Evolutionary conservation across 441 rosid genomes (phyloP), one percentile per base, ranked within the genome.

Genomic region (Pelargonium australe): DNA sequence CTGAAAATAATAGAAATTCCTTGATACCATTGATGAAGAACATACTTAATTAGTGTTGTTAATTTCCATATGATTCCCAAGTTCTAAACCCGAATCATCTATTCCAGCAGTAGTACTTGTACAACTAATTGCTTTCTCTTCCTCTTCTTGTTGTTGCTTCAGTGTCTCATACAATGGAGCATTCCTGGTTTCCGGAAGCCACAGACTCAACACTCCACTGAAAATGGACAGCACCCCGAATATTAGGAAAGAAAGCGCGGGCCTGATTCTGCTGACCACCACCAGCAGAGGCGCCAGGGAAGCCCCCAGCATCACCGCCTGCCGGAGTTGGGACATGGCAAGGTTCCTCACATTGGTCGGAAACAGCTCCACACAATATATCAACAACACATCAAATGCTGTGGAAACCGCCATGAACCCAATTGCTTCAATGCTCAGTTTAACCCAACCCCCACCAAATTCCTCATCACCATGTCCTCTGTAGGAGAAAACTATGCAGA

Each of bases 161-260:
- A 85, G 69, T 0, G 96, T 90, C 65, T 88, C 88, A 65, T 76
- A 88, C 10, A 90, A 86, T 1, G 92, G 89, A 62, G 87, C 82
- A 65, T 85, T 79, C 53, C 78, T 80, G 0, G 89, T 88, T 74
- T 88, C 89, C 0, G 85, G 82, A 16, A 88, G 81, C 88, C 87
- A 84, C 5, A 81, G 31, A 37, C 88, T 81, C 63, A 87, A 11
- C 3, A 82, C 60, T 0, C 92, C 91, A 6, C 91, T 85, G 16
- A 83, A 31, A 28, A 83, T 76, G n/a, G 90, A 79, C 1, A 85
- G 68, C 1, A 68, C 41, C 2, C 91, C 87, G 61, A 88, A 84
- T 14, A 85, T 70, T 0, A 84, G 8, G 49, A 85, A 88, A 0
- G 88, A 90, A 19, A 84, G 44, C 4, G 81, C 71, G 0, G 89